Evolutionary conservation across 805 yeast genomes (phyloP), one percentile per base, ranked within the genome.

Genomic region (Kodamaea kakaduensis): DNA sequence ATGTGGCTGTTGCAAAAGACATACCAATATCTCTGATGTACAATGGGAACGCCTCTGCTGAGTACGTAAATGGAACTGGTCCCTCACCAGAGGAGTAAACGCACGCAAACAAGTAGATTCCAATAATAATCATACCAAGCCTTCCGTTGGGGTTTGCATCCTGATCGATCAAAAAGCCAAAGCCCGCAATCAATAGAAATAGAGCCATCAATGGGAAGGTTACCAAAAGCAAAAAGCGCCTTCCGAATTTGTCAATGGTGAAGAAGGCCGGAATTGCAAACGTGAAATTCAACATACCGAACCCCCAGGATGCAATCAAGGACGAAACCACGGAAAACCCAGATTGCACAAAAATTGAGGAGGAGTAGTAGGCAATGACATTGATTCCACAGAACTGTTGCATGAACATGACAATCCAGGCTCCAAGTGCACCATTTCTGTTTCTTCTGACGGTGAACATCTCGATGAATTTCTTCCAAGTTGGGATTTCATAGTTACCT

Each of bases 301-400:
- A 86, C 1, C 95, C 95, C 77, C 88, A 75, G 1, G 94, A 84
- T 0, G 94, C 94, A 46, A 82, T 61, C 51, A 85, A 59, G 0
- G 95, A 78, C 40, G 73, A 67, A 42, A 73, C 66, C 42, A 72
- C 76, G 24, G 73, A 58, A 57, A 81, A 79, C 24, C 82, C 82
- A 17, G 88, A 76, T 39, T 79, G 72, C 15, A 71, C 58, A 61
- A 86, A 86, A 40, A 86, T 85, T 9, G 83, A 69, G 0, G 90
- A 79, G 1, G 90, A 81, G 59, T 84, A 86, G 61, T 84, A 83
- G 13, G 94, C 90, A 59, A 86, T 84, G 36, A 85, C 90, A 51
- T 86, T 86, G 57, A 86, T 76, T 47, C 95, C 95, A 61, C 94
- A 86, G 64, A 85, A 83, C 57, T 86, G 95, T 64, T 86, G 95